Conservation (phyloP, 2,329 filamentous ascomycete genomes). For the Cordyceps militaris region DNA sequence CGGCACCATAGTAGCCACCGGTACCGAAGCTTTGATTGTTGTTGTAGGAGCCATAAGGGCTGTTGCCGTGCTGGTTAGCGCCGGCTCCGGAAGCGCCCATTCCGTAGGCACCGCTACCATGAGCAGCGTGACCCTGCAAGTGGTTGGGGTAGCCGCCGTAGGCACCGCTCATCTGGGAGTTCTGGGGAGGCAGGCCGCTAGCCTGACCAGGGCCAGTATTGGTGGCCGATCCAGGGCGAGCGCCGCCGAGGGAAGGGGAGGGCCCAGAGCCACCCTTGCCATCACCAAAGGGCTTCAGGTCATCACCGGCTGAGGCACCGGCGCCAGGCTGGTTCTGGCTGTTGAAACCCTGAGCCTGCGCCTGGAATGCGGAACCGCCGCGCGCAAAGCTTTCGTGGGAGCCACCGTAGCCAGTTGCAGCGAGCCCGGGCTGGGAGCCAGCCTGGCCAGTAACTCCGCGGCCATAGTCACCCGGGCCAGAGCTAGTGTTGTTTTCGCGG, state of each 20-base stretch:
- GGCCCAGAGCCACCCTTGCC: constrained; percentile 47
- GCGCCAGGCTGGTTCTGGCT: constrained; percentile 40
- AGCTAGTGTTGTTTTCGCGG: constrained; percentile 42
- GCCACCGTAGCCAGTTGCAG: constrained; percentile 43
- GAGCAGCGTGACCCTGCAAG: constrained; percentile 44
- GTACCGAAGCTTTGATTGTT: constrained; percentile 41
- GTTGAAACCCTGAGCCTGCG: constrained; percentile 48
- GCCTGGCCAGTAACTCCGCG: constrained; percentile 44
- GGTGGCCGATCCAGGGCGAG: constrained; percentile 51
- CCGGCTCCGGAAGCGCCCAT: constrained; percentile 43
- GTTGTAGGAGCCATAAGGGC: constrained; percentile 47
- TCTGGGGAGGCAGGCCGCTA: constrained; percentile 48
- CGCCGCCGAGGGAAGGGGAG: constrained; percentile 48
- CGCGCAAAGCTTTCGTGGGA: constrained; percentile 51
- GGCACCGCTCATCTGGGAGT: constrained; percentile 44
- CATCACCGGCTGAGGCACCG: constrained; percentile 37
- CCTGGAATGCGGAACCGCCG: constrained; percentile 46
- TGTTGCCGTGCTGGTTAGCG: constrained; percentile 46
- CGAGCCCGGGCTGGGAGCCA: constrained; percentile 43
- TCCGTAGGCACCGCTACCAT: constrained; percentile 49
- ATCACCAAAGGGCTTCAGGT: constrained; percentile 54
- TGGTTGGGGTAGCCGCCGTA: constrained; percentile 52
- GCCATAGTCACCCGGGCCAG: constrained; percentile 48
- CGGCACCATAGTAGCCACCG: constrained; percentile 39
- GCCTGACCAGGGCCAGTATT: constrained; percentile 42